Percentiles rank a stretch among this genome's conserved stretches.
Conservation (phyloP, 2,329 filamentous ascomycete genomes). For the Trichoderma brevicompactum region DNA sequence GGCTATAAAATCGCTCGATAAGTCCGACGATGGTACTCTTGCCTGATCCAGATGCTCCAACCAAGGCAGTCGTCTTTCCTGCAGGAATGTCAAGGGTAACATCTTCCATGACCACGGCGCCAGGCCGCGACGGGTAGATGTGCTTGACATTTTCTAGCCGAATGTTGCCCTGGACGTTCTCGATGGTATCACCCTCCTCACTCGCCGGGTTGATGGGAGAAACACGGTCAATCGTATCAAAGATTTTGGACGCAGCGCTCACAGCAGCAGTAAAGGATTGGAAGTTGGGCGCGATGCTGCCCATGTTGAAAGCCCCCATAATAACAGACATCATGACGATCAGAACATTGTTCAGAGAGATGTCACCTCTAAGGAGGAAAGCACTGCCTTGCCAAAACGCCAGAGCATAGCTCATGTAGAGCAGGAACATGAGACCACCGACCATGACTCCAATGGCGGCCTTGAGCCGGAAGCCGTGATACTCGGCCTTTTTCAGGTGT, state of each 20-base stretch:
- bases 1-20: constrained; percentile 92
- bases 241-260: constrained; percentile 89
- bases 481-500: constrained; percentile 74
- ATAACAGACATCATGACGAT: constrained; percentile 90
- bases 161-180: constrained; percentile 75
- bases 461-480: constrained; percentile 77
- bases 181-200: constrained; percentile 71
- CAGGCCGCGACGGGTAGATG: constrained; percentile 91
- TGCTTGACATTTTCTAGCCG: constrained; percentile 84
- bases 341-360: constrained; percentile 71
- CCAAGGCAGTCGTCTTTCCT: constrained; percentile 89
- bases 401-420: constrained; percentile 86
- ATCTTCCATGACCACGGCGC: constrained; percentile 85
- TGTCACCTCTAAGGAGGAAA: constrained; percentile 69
- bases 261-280: constrained; percentile 85
- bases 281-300: constrained; percentile 82
- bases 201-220: constrained; percentile 82
- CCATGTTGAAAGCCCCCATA: constrained; percentile 89
- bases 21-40: constrained; percentile 95
- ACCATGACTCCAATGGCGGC: constrained; percentile 76
- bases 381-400: constrained; percentile 86
- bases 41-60: constrained; percentile 91
- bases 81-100: constrained; percentile 81
- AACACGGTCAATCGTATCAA: constrained; percentile 84
- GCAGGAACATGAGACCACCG: constrained; percentile 77